Evolutionary conservation across 2,329 filamentous ascomycete species (phyloP).

Genomic region (Cladophialophora bantiana): DNA sequence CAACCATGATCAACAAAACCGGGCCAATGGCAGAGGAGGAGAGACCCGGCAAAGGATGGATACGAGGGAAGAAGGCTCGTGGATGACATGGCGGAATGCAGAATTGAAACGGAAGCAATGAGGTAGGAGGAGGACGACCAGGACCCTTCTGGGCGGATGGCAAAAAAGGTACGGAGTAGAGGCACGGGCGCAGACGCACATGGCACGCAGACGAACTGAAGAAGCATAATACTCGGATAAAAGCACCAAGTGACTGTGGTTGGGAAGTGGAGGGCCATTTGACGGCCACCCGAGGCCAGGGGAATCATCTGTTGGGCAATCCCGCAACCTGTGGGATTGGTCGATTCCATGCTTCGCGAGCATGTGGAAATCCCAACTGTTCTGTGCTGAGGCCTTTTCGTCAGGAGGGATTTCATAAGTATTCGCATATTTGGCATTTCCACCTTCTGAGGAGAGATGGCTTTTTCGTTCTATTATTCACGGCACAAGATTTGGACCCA

Average conservation of each 20-base stretch:
- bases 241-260: background rate
- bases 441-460: constrained; percentile 7
- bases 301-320: constrained; percentile 11
- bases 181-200: constrained; percentile 11
- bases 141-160: constrained; percentile 18
- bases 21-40: constrained; percentile 14
- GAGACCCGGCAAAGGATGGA: constrained; percentile 7
- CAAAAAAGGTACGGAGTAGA: constrained; percentile 15
- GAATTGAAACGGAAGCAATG: constrained; percentile 2
- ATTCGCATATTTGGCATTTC: too few species aligned
- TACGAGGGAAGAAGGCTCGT: constrained; percentile 11
- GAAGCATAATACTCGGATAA: background rate
- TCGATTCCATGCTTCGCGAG: background rate
- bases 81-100: constrained; percentile 28
- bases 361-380: constrained; percentile 24
- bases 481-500: background rate
- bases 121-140: background rate
- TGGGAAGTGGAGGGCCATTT: background rate
- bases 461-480: background rate
- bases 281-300: too few species aligned
- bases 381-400: constrained; percentile 7
- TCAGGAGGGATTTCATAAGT: too few species aligned
- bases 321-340: constrained; percentile 10
- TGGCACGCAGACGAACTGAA: constrained; percentile 12
- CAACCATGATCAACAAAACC: constrained; percentile 19